Evolutionary conservation across 164 flowering plant species (phyloP).

Genomic region (Vitis amurensis): DNA sequence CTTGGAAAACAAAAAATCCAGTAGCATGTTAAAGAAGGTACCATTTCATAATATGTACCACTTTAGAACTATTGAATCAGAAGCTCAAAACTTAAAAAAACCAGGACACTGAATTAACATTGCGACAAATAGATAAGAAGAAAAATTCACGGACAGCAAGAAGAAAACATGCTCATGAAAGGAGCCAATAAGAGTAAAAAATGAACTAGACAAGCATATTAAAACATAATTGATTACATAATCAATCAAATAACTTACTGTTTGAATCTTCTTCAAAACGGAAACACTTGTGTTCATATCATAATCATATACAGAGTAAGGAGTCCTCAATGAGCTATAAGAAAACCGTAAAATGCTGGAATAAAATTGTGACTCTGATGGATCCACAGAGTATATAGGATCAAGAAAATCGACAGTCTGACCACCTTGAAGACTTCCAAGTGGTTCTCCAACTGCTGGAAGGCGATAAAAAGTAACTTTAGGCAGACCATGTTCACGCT

Average conservation of each 20-base stretch:
- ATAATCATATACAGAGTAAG: constrained; percentile 77
- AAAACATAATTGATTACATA: too few relatives aligned
- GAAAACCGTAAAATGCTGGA: constrained; percentile 66
- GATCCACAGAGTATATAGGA: constrained; percentile 65
- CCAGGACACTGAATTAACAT: too few relatives aligned
- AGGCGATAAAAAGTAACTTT: constrained; percentile 61
- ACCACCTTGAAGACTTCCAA: constrained; percentile 56
- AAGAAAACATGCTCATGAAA: too few relatives aligned
- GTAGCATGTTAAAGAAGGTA: too few relatives aligned
- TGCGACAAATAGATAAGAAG: too few relatives aligned
- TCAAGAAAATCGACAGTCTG: constrained; percentile 70
- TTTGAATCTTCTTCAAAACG: constrained; percentile 72
- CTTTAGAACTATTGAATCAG: too few relatives aligned
- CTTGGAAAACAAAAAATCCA: too few relatives aligned
- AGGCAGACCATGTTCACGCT: constrained; percentile 77
- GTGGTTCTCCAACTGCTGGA: constrained; percentile 64
- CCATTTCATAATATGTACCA: too few relatives aligned
- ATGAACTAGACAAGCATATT: too few relatives aligned
- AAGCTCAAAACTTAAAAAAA: too few relatives aligned
- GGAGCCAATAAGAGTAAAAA: too few relatives aligned
- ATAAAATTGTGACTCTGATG: constrained; percentile 55
- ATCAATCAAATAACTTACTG: constrained; percentile 36
- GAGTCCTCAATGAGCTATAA: constrained; percentile 88
- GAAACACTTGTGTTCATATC: constrained; percentile 77
- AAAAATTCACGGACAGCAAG: too few relatives aligned